Percentiles rank a stretch among this genome's conserved stretches.
phyloP scores from a whole-genome alignment of 768 basidiomycete species.

The Psilocybe cubensis region DNA sequence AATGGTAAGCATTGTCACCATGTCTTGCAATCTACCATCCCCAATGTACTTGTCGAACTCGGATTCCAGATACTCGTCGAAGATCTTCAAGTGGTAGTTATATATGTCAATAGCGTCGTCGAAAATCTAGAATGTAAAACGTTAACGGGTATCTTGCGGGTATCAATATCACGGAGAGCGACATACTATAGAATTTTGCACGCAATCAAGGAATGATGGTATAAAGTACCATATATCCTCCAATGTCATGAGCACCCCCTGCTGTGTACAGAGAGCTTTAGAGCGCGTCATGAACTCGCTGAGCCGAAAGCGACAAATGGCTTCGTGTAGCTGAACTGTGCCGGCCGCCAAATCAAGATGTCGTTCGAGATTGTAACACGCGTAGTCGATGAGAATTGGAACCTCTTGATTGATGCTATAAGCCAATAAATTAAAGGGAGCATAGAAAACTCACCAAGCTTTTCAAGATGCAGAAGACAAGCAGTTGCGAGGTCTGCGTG shows the following conservation, averaged over 20 bases:
- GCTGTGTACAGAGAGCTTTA: background rate
- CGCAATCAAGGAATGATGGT: conserved; percentile 8
- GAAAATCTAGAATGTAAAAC: background rate
- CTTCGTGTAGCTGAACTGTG: conserved; percentile 1
- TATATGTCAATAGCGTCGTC: background rate
- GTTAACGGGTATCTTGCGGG: background rate
- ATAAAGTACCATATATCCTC: conserved; percentile 15
- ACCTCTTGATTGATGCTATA: background rate
- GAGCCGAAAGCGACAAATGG: background rate
- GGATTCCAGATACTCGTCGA: conserved; percentile 6
- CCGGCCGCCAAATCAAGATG: conserved; percentile 3
- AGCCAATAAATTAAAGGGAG: background rate
- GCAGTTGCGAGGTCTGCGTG: conserved; percentile 7
- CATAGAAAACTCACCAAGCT: background rate
- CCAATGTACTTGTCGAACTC: conserved; percentile 10
- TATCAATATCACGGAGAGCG: background rate
- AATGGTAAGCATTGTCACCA: conserved; percentile 8
- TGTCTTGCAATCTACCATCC: conserved; percentile 7
- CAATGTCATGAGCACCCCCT: background rate
- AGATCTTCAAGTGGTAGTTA: background rate
- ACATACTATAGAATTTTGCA: conserved; percentile 5
- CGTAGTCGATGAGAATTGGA: conserved; percentile 3
- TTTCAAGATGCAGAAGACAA: conserved; percentile 9
- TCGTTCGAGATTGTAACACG: conserved; percentile 11
- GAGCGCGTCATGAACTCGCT: background rate